These are phyloP conservation scores for Penicillium arizonense DNA, from an alignment of 495 filamentous ascomycete species.

Conservation along the genomic window DNA sequence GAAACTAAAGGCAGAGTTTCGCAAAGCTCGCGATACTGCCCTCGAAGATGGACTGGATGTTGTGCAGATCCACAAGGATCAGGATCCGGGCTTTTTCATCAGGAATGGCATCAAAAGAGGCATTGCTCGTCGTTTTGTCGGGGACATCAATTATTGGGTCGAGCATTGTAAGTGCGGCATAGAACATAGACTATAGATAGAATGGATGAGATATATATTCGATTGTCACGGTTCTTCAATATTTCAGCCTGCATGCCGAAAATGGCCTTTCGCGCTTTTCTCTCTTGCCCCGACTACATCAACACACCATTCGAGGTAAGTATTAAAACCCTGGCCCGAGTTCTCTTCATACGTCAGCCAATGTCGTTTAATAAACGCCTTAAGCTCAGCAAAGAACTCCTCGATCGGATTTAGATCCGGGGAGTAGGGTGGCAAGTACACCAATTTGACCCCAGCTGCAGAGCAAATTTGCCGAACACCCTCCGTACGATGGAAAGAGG, in stretches of 20 bases:
- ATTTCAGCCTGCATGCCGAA: conserved; percentile 15
- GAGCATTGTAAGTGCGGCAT: too few species aligned
- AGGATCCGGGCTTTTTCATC: too few species aligned
- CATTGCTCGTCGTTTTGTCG: too few species aligned
- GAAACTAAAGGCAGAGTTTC: too few species aligned
- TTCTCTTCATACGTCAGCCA: conserved; percentile 21
- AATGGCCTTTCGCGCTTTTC: conserved; percentile 20
- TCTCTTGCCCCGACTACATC: conserved; percentile 16
- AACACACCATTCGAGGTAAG: conserved; percentile 23
- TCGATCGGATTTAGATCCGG: conserved; percentile 24
- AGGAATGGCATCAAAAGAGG: too few species aligned
- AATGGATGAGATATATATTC: too few species aligned
- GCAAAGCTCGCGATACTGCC: too few species aligned
- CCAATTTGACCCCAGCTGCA: conserved; percentile 31
- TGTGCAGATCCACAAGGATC: too few species aligned
- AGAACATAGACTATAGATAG: too few species aligned
- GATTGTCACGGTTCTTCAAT: conserved; percentile 2
- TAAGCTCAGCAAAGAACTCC: conserved; percentile 25
- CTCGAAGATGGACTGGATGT: too few species aligned
- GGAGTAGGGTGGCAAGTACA: conserved; percentile 23
- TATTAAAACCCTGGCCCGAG: conserved; percentile 30
- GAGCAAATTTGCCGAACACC: conserved; percentile 29
- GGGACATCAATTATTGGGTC: too few species aligned
- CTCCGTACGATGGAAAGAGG: conserved; percentile 33
- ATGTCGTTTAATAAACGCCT: conserved; percentile 11